Evolutionary conservation across 345 rosid species (phyloP).

Genomic region (Mercurialis annua): DNA sequence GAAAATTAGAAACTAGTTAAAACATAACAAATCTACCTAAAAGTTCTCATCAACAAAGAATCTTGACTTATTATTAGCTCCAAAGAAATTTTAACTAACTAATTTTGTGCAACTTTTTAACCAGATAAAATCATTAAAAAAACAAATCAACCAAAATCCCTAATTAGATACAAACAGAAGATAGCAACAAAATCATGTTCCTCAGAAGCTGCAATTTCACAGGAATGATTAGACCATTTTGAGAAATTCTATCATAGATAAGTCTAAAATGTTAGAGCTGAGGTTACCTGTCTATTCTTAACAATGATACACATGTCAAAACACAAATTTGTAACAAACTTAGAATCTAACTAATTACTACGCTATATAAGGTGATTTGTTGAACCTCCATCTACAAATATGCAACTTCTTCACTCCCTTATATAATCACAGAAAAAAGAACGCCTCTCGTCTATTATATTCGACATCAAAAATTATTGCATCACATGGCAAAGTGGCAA

Average conservation of each 20-base stretch:
- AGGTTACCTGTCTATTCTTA: not conserved
- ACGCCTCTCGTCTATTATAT: not conserved
- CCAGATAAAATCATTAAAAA: no score
- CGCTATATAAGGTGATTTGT: constrained; percentile 4
- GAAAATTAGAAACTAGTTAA: no score
- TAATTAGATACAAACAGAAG: no score
- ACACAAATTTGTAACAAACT: not conserved
- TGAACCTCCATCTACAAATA: not conserved
- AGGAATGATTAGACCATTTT: not conserved
- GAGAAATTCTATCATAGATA: not conserved
- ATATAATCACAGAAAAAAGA: no score
- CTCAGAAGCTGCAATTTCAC: no score
- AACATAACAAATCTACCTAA: no score
- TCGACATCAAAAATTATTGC: not conserved
- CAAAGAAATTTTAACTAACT: no score
- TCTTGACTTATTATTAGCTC: no score
- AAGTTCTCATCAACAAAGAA: no score
- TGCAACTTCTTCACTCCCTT: not conserved
- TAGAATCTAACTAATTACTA: not conserved
- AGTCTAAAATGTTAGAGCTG: not conserved
- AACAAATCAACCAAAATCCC: no score
- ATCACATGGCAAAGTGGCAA: constrained; percentile 5
- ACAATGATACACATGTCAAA: not conserved
- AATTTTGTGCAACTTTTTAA: no score
- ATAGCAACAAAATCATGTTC: no score